A percentile compares a stretch with the other conserved stretches of the same genome.
phyloP scores from a whole-genome alignment of 108 stramenopile species.

The Discostella pseudostelligera region DNA sequence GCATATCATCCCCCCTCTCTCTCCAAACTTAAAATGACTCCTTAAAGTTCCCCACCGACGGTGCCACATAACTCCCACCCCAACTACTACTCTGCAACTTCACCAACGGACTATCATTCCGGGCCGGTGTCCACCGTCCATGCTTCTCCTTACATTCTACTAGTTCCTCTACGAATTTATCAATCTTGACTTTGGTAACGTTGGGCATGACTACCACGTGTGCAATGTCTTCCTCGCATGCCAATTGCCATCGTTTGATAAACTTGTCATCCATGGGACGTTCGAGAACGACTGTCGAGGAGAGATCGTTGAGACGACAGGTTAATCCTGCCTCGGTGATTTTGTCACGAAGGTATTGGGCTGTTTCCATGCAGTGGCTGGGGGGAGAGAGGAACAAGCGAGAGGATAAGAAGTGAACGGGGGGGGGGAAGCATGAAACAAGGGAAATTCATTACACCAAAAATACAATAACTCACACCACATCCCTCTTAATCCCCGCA shows the following conservation, averaged over 20 bases:
- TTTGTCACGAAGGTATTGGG: constrained; percentile 76
- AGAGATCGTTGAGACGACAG: constrained; percentile 79
- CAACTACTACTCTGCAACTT: constrained; percentile 47
- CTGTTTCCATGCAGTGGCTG: constrained; percentile 87
- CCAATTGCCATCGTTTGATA: constrained; percentile 85
- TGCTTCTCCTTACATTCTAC: constrained; percentile 48
- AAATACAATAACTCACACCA: constrained; percentile 54
- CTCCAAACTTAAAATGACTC: constrained; percentile 12
- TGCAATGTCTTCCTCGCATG: constrained; percentile 89
- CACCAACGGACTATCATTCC: constrained; percentile 53
- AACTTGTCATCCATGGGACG: constrained; percentile 75
- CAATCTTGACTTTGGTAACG: constrained; percentile 77
- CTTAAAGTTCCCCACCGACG: constrained; percentile 22
- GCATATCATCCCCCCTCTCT: not conserved
- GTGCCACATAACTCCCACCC: constrained; percentile 48
- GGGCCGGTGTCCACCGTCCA: constrained; percentile 54
- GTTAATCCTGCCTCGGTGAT: constrained; percentile 64
- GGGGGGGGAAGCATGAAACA: no score
- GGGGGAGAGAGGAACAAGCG: not conserved
- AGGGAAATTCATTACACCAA: no score
- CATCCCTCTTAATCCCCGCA: constrained; percentile 80
- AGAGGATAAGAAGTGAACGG: not conserved
- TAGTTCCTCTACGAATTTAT: constrained; percentile 80
- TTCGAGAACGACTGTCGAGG: constrained; percentile 80
- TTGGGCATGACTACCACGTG: constrained; percentile 93